Evolutionary conservation across 2,329 filamentous ascomycete genomes (phyloP).

Genomic region (Magnaporthiopsis incrustans): DNA sequence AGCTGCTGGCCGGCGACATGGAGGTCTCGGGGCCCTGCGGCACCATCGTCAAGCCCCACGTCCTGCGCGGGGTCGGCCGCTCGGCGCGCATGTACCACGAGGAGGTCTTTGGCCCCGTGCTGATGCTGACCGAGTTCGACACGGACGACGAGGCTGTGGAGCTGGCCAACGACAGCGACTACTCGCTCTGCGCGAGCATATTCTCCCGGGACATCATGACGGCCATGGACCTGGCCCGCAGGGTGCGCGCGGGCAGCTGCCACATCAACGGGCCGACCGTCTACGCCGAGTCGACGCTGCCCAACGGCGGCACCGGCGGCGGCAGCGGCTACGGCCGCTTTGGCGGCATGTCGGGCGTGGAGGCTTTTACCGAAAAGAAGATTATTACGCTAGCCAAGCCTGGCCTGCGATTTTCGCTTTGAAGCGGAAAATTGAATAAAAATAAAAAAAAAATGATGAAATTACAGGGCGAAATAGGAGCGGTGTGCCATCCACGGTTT

Average conservation of each 20-base stretch:
- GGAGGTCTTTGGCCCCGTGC: constrained; percentile 60
- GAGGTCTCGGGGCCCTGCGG: constrained; percentile 25
- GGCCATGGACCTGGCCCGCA: constrained; percentile 41
- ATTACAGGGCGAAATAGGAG: no score
- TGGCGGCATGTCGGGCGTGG: constrained; percentile 24
- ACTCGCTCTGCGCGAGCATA: constrained; percentile 52
- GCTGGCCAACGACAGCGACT: constrained; percentile 44
- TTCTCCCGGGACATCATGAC: constrained; percentile 54
- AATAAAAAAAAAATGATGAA: no score
- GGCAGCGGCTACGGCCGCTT: constrained; percentile 35
- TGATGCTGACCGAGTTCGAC: constrained; percentile 51
- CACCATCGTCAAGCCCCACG: constrained; percentile 45
- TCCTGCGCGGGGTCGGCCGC: constrained; percentile 52
- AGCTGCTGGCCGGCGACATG: constrained; percentile 43
- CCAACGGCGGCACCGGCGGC: constrained; percentile 31
- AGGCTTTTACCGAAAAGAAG: constrained; percentile 28
- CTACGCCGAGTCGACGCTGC: constrained; percentile 33
- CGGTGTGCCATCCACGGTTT: no score
- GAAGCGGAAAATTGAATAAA: no score
- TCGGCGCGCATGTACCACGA: constrained; percentile 59
- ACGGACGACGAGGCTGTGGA: constrained; percentile 55
- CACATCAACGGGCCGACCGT: constrained; percentile 36
- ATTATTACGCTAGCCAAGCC: constrained; percentile 23
- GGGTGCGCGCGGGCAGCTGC: constrained; percentile 46
- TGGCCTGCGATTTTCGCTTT: constrained; percentile 19